Conservation (phyloP, 805 yeast species). For the Zygosaccharomyces kombuchaensis region DNA sequence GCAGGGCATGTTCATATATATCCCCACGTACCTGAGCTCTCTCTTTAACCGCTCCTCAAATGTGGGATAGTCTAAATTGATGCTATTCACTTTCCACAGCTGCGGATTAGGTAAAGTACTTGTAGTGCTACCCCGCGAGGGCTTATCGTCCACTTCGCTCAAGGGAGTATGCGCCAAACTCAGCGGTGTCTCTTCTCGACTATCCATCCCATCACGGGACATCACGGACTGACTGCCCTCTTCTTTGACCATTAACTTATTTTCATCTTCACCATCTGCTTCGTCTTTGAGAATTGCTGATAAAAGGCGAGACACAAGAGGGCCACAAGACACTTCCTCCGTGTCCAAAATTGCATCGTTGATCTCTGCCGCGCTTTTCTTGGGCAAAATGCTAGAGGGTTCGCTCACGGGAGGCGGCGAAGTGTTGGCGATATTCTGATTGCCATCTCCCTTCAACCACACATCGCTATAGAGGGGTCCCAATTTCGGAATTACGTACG, state of each 20-base stretch:
- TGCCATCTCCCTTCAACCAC: conserved; percentile 81
- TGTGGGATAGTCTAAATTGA: conserved; percentile 62
- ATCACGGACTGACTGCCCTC: conserved; percentile 6
- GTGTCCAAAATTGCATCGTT: conserved; percentile 61
- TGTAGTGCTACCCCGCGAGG: conserved; percentile 21
- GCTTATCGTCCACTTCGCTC: conserved; percentile 16
- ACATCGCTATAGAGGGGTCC: conserved; percentile 78
- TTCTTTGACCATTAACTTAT: conserved; percentile 10
- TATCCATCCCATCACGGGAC: conserved; percentile 14
- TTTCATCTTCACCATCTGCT: conserved; percentile 9
- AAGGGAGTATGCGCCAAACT: conserved; percentile 21
- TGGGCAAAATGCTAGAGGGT: conserved; percentile 44
- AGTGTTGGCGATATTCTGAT: conserved; percentile 37
- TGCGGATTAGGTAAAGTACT: conserved; percentile 40
- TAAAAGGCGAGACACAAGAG: conserved; percentile 75
- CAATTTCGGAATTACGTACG: conserved; percentile 76
- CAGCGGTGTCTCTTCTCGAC: conserved; percentile 18
- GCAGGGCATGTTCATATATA: conserved; percentile 56
- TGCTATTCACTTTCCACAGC: conserved; percentile 45
- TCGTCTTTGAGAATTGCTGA: conserved; percentile 60
- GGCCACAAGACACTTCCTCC: conserved; percentile 83
- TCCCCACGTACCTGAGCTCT: conserved; percentile 86
- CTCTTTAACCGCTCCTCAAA: conserved; percentile 85
- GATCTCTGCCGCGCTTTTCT: conserved; percentile 50
- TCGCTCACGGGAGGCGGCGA: conserved; percentile 49